Percentiles rank a stretch among this genome's conserved stretches.
phyloP scores from a whole-genome alignment of 768 basidiomycete species.

The Clitopilus hobsonii region DNA sequence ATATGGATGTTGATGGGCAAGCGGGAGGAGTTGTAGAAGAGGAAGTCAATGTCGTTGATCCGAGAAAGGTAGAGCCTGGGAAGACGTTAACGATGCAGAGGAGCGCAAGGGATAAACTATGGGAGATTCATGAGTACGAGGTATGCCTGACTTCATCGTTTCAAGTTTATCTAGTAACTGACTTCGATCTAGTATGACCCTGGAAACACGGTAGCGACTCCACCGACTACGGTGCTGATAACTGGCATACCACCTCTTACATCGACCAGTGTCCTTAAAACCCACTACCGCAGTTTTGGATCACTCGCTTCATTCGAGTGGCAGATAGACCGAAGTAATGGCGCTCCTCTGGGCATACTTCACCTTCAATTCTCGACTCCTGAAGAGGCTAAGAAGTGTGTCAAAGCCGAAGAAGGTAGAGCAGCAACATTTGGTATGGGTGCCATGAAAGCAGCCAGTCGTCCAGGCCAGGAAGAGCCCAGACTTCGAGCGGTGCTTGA shows the following conservation, averaged over 20 bases:
- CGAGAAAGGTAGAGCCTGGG: constrained; percentile 36
- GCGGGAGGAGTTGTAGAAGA: constrained; percentile 22
- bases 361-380: constrained; percentile 62
- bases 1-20: constrained; percentile 11
- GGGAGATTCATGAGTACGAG: constrained; percentile 51
- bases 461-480: constrained; percentile 51
- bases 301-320: constrained; percentile 62
- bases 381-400: constrained; percentile 65
- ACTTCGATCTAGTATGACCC: constrained; percentile 58
- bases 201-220: constrained; percentile 67
- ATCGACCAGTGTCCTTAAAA: constrained; percentile 57
- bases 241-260: constrained; percentile 69
- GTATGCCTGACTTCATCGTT: constrained; percentile 25
- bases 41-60: constrained; percentile 44
- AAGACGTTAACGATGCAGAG: not conserved
- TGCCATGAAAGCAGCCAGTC: constrained; percentile 24
- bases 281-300: constrained; percentile 63
- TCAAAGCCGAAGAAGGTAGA: constrained; percentile 63
- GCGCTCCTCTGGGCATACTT: constrained; percentile 78
- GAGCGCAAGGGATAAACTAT: constrained; percentile 22
- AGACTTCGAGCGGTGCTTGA: constrained; percentile 79
- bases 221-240: constrained; percentile 70
- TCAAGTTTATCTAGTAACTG: not conserved
- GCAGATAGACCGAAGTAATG: constrained; percentile 76
- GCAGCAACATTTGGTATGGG: constrained; percentile 42